phyloP scores from a whole-genome alignment of 495 filamentous ascomycete genomes.

The Mycothermus thermophilus region DNA sequence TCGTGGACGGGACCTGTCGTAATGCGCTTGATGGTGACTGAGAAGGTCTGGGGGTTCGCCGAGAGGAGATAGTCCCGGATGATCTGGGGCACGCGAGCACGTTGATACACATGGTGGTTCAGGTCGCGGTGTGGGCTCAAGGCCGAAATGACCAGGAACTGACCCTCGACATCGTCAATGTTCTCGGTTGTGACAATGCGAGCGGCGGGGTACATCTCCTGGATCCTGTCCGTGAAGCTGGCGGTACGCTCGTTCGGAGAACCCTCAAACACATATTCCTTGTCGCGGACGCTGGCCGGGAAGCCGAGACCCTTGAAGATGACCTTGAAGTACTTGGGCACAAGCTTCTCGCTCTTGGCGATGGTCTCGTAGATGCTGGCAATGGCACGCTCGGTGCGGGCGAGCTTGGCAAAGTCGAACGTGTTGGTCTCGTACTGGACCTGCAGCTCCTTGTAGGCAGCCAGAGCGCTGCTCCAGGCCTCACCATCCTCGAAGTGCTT shows the following conservation, averaged over 20 bases:
- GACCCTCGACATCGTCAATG: slow-evolving; percentile 71
- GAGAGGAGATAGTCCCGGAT: slow-evolving; percentile 76
- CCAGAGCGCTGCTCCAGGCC: slow-evolving; percentile 83
- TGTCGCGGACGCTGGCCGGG: slow-evolving; percentile 63
- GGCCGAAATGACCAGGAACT: slow-evolving; percentile 74
- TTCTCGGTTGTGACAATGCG: slow-evolving; percentile 62
- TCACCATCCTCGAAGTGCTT: slow-evolving; percentile 85
- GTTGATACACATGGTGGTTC: slow-evolving; percentile 74
- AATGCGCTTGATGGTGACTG: slow-evolving; percentile 53
- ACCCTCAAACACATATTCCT: slow-evolving; percentile 86
- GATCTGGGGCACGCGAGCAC: slow-evolving; percentile 64
- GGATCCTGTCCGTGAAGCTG: slow-evolving; percentile 83
- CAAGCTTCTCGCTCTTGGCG: slow-evolving; percentile 58
- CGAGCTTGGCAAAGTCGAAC: slow-evolving; percentile 87
- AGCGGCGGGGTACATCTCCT: slow-evolving; percentile 77
- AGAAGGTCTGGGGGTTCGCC: slow-evolving; percentile 57
- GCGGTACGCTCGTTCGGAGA: slow-evolving; percentile 59
- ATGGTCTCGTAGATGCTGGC: slow-evolving; percentile 86
- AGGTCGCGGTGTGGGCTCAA: slow-evolving; percentile 74
- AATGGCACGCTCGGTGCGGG: slow-evolving; percentile 77
- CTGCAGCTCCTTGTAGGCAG: slow-evolving; percentile 81
- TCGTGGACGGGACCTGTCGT: slow-evolving; percentile 48
- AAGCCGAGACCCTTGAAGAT: slow-evolving; percentile 87
- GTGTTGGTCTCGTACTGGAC: slow-evolving; percentile 74
- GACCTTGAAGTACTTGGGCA: slow-evolving; percentile 84